These are phyloP conservation scores for Solanum medicagineum DNA, from an alignment of 257 asterid species.

Conservation along the genomic window DNA sequence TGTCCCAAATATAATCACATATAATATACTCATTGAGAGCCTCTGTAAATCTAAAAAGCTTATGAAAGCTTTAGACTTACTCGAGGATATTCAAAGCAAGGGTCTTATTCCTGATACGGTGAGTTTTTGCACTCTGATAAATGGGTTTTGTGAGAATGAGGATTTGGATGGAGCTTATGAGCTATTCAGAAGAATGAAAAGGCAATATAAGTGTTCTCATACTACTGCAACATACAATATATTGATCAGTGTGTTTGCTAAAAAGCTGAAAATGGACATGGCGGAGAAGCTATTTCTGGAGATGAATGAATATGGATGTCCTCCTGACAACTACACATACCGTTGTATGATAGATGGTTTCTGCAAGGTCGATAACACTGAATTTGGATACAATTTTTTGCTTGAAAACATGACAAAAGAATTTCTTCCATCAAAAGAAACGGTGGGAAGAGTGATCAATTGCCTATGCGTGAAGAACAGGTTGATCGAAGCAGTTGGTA, in stretches of 20 bases:
- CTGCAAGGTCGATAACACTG: slow-evolving; percentile 59
- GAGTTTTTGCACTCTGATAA: slow-evolving; percentile 62
- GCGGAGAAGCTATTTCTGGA: slow-evolving; percentile 46
- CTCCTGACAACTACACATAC: slow-evolving; percentile 58
- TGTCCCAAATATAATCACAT: slow-evolving; percentile 59
- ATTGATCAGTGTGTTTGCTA: slow-evolving; percentile 52
- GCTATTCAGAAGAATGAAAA: slow-evolving; percentile 52
- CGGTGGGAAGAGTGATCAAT: slow-evolving; percentile 72
- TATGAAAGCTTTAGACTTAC: slow-evolving; percentile 43
- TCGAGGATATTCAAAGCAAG: slow-evolving; percentile 46
- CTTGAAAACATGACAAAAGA: slow-evolving; percentile 40
- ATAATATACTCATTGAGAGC: slow-evolving; percentile 75
- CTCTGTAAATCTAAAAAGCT: slow-evolving; percentile 54
- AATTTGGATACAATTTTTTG: slow-evolving; percentile 44
- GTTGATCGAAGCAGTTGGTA: slow-evolving; percentile 51
- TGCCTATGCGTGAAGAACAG: slow-evolving; percentile 61
- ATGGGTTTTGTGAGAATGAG: slow-evolving; percentile 58
- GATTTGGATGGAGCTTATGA: slow-evolving; percentile 53
- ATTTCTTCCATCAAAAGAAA: slow-evolving; percentile 42
- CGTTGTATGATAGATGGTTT: slow-evolving; percentile 75
- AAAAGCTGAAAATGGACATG: slow-evolving; percentile 43
- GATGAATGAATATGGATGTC: slow-evolving; percentile 35
- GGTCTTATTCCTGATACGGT: slow-evolving; percentile 63
- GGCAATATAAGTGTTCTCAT: slow-evolving; percentile 37
- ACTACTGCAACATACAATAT: slow-evolving; percentile 58